Base-by-base conservation (phyloP, 345 rosid genomes). In the Iberis pinnata region DNA sequence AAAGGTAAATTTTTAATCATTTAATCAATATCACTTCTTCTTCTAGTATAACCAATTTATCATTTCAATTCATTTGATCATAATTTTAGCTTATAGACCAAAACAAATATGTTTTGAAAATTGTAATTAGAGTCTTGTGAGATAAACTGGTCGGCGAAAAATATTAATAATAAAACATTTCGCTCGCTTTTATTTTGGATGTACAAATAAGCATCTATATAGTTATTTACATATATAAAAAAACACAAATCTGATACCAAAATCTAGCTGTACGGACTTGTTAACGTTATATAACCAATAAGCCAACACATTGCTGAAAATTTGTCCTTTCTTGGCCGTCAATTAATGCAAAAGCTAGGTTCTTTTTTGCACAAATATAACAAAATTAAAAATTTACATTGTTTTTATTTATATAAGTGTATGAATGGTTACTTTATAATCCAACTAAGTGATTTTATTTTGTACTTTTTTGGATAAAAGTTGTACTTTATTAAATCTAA, bases 221-320 rank as follows among this genome's bases (percentile, higher is more conserved):
- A 26, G 29, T 4, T 26, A 26, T 26, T 26, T 26, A 26, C 8
- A 26, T 38, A 49, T 18, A 36, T 14, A 20, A 48, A 40, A 26
- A 57, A 57, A 58, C 64, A 65, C 46, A 57, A 51, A 65, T 39
- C 54, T 58, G 26, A 26, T 44, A 51, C n/a, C 53, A 43, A 27
- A 58, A 58, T 58, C 54, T 58, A 37, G 70, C 64, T 58, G 64
- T 58, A 47, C 45, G 11, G 24, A 51, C 10, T 33, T 27, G 14
- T 6, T 14, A 35, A 37, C 52, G 3, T 27, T 40, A 29, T n/a
- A n/a, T n/a, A n/a, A n/a, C n/a, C n/a, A n/a, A n/a, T 22, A 43
- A 31, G 60, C 60, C 65, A 67, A 67, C 71, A 4, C 49, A 37
- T 67, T 67, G 65, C 65, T 59, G 50, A 44, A 53, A 58, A 43